Conservation (phyloP, 2,329 filamentous ascomycete genomes). For the Penicillium crustosum region DNA sequence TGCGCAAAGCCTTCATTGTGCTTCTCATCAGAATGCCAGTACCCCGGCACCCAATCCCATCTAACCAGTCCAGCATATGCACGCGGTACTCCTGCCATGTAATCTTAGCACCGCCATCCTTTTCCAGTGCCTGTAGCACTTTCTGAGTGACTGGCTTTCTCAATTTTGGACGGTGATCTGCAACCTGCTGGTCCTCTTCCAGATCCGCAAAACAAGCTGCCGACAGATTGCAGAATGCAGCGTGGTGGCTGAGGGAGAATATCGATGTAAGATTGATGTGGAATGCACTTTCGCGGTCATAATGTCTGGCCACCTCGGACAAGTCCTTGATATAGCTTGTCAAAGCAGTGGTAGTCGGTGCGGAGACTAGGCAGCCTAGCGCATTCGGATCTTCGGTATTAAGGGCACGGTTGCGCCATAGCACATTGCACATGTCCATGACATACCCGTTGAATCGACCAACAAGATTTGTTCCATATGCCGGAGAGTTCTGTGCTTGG, state of each 20-base stretch:
- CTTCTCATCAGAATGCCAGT: slow-evolving; percentile 73
- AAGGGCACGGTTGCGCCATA: slow-evolving; percentile 76
- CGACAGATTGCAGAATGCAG: slow-evolving; percentile 47
- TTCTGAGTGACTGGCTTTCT: slow-evolving; percentile 64
- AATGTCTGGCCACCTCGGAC: slow-evolving; percentile 36
- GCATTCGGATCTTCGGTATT: slow-evolving; percentile 62
- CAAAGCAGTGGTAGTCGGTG: slow-evolving; percentile 46
- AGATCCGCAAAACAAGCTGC: slow-evolving; percentile 49
- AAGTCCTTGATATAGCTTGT: slow-evolving; percentile 43
- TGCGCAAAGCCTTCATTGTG: slow-evolving; percentile 74
- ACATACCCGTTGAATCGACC: slow-evolving; percentile 77
- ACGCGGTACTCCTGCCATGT: slow-evolving; percentile 74
- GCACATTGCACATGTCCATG: slow-evolving; percentile 81
- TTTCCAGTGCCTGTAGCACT: slow-evolving; percentile 62
- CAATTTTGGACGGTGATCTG: slow-evolving; percentile 27
- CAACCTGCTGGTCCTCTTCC: slow-evolving; percentile 45
- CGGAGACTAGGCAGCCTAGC: slow-evolving; percentile 53
- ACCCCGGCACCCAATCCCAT: slow-evolving; percentile 63
- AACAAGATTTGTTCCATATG: slow-evolving; percentile 61
- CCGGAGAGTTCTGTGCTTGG: slow-evolving; percentile 34
- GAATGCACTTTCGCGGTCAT: slow-evolving; percentile 33
- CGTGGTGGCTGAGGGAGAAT: slow-evolving; percentile 52
- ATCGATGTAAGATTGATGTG: slow-evolving; percentile 39
- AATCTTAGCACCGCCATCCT: slow-evolving; percentile 64
- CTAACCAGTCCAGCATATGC: slow-evolving; percentile 68